phyloP scores from a whole-genome alignment of 2,329 filamentous ascomycete genomes.

The Calonectria pteridis region DNA sequence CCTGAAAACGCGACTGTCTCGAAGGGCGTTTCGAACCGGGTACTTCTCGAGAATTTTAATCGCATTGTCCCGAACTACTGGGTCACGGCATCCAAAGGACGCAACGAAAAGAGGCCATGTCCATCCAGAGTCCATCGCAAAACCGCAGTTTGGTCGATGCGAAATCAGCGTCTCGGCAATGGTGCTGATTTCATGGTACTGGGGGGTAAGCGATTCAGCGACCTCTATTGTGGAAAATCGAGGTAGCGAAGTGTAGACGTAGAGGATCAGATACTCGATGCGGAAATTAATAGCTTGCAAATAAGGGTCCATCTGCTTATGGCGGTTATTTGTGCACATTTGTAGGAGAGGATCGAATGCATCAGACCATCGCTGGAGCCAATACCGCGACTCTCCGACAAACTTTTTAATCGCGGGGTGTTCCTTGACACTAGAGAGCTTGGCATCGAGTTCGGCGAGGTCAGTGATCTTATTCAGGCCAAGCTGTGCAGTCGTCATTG shows the following conservation, averaged over 20 bases:
- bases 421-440: conserved; percentile 47
- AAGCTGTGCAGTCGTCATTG: conserved; percentile 47
- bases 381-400: conserved; percentile 52
- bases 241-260: conserved; percentile 54
- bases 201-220: conserved; percentile 54
- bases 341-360: conserved; percentile 54
- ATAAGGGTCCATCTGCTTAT: conserved; percentile 43
- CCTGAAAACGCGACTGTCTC: conserved; percentile 55
- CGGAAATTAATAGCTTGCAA: conserved; percentile 55
- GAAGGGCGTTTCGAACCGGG: conserved; percentile 58
- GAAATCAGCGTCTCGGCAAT: conserved; percentile 54
- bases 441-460: conserved; percentile 45
- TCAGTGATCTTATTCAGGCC: conserved; percentile 43
- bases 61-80: conserved; percentile 53
- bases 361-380: conserved; percentile 55
- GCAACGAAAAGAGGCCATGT: conserved; percentile 59
- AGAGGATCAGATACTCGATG: conserved; percentile 57
- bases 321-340: conserved; percentile 38
- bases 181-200: conserved; percentile 56
- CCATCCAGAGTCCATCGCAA: conserved; percentile 61
- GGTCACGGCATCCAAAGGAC: conserved; percentile 56
- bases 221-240: conserved; percentile 52
- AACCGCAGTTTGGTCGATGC: conserved; percentile 52
- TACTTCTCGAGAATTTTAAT: conserved; percentile 55
- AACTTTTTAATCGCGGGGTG: conserved; percentile 49